Conservation (phyloP, 176 grass and related monocot species). For the barley (Hordeum vulgare) region MorexV3_pseudomolecules_assembly NC_058524.1:168060936-168061435, state of each 20-base stretch:
- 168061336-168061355: constrained; percentile 48
- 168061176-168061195: constrained; percentile 67
- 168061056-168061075: constrained; percentile 73
- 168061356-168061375: constrained; percentile 73
- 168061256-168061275: constrained; percentile 86
- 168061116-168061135: constrained; percentile 77
- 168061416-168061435: constrained; percentile 76
- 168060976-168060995: constrained; percentile 22
- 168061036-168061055: constrained; percentile 63
- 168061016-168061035: constrained; percentile 59
- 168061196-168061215: constrained; percentile 63
- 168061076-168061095: constrained; percentile 73
- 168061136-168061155: constrained; percentile 89
- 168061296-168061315: constrained; percentile 69
- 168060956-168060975: constrained; percentile 21
- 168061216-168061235: constrained; percentile 79
- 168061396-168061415: constrained; percentile 73
- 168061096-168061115: constrained; percentile 67
- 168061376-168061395: constrained; percentile 87
- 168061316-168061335: constrained; percentile 68
- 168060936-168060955: constrained; percentile 18
- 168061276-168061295: constrained; percentile 74
- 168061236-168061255: constrained; percentile 62
- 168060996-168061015: constrained; percentile 48
- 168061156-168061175: constrained; percentile 53